Evolutionary conservation across 2,329 filamentous ascomycete species (phyloP).

Genomic region (Diaporthe aspalathi): DNA sequence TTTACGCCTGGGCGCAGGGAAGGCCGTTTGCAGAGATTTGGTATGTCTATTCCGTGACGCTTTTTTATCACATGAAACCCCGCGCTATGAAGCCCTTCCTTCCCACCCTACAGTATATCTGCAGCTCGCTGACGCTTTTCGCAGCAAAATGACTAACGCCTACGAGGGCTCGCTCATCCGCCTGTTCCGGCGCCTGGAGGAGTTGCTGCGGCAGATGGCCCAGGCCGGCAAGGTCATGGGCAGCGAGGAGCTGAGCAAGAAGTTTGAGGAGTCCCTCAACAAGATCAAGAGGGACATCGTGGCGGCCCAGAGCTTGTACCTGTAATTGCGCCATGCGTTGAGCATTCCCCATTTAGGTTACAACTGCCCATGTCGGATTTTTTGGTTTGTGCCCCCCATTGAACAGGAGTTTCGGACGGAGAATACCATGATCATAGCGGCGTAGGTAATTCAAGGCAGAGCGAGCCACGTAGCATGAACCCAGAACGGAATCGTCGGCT

Average conservation of each 20-base stretch:
- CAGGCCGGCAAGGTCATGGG: conserved; percentile 98
- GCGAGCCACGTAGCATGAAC: not conserved
- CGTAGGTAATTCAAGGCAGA: conserved; percentile 22
- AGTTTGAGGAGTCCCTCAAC: conserved; percentile 86
- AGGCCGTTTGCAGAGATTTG: conserved; percentile 93
- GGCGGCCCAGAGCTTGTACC: conserved; percentile 91
- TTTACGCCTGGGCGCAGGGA: conserved; percentile 90
- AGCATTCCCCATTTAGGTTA: not conserved
- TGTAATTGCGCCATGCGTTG: conserved; percentile 60
- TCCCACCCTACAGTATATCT: not conserved
- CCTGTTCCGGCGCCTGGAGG: conserved; percentile 93
- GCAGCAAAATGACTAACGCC: conserved; percentile 95
- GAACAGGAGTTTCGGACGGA: conserved; percentile 28
- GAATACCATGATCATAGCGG: conserved; percentile 37
- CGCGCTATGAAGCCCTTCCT: too few relatives aligned
- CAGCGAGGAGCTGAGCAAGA: conserved; percentile 89
- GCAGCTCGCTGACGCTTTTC: conserved; percentile 32
- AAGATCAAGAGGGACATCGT: conserved; percentile 96
- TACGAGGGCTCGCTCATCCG: conserved; percentile 98
- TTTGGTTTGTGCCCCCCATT: not conserved
- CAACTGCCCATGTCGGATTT: not conserved
- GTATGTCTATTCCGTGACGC: conserved; percentile 66
- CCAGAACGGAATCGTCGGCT: not conserved
- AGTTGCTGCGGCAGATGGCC: conserved; percentile 92
- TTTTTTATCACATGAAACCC: too few relatives aligned